phyloP scores from a whole-genome alignment of 805 yeast genomes.

The Ogataea zsoltii region DNA sequence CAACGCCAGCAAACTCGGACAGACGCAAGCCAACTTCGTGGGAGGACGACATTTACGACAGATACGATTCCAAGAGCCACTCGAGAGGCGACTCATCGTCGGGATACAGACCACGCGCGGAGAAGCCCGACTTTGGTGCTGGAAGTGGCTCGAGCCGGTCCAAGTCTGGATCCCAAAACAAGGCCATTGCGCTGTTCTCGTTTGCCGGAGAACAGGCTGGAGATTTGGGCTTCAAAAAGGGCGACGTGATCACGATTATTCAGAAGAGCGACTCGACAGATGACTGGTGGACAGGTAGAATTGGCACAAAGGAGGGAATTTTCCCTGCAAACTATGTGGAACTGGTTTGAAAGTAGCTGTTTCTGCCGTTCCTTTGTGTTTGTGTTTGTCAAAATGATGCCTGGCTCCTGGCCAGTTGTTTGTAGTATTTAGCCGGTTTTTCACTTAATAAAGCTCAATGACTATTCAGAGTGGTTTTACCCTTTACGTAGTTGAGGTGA shows the following conservation, averaged over 20 bases:
- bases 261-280: conserved; percentile 86
- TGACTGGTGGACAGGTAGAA: conserved; percentile 98
- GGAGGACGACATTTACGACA: conserved; percentile 88
- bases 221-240: conserved; percentile 89
- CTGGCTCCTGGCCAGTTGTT: not conserved
- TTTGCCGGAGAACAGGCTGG: conserved; percentile 94
- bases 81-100: conserved; percentile 28
- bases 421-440: conserved; percentile 5
- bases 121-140: conserved; percentile 38
- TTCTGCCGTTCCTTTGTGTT: not conserved
- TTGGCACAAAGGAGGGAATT: conserved; percentile 82
- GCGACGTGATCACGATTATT: conserved; percentile 85
- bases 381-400: not conserved
- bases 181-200: conserved; percentile 86
- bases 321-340: conserved; percentile 98
- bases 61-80: conserved; percentile 34
- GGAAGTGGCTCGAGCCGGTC: conserved; percentile 38
- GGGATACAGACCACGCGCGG: conserved; percentile 33
- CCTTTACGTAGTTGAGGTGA: too few species aligned
- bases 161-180: conserved; percentile 48
- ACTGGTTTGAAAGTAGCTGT: conserved; percentile 57
- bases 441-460: conserved; percentile 2
- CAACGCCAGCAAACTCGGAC: conserved; percentile 15
- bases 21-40: conserved; percentile 47
- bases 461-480: too few species aligned